Conservation (phyloP, 139 green algal species). For the Auxenochlorella pyrenoidosa region DNA sequence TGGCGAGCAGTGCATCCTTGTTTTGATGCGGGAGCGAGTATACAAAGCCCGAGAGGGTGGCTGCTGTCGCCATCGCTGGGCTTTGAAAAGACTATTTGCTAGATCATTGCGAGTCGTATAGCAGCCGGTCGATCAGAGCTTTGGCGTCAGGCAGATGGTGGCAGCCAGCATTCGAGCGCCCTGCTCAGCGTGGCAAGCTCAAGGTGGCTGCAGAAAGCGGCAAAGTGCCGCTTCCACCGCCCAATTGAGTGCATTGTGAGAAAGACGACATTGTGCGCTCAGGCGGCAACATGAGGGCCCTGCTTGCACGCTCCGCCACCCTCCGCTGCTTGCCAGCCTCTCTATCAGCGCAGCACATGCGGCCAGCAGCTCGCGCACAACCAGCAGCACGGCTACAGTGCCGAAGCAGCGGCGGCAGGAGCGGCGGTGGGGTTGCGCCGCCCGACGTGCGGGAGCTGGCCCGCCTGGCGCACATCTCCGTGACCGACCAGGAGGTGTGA, state of each 20-base stretch:
- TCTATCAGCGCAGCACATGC: not conserved
- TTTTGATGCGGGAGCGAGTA: slow-evolving; percentile 12
- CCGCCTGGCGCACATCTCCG: slow-evolving; percentile 64
- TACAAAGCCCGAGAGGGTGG: not conserved
- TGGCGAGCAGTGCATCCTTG: not conserved
- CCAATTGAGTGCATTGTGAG: too few relatives aligned
- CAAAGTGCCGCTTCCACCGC: too few relatives aligned
- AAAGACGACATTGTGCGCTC: too few relatives aligned
- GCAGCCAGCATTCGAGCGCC: too few relatives aligned
- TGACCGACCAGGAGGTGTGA: slow-evolving; percentile 69
- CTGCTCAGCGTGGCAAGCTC: too few relatives aligned
- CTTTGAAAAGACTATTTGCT: not conserved
- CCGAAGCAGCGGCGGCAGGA: not conserved
- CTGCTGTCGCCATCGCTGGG: not conserved
- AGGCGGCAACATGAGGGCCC: too few relatives aligned
- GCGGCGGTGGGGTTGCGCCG: slow-evolving; percentile 23
- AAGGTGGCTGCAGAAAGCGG: too few relatives aligned
- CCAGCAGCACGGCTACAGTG: slow-evolving; percentile 5
- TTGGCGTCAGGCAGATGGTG: too few relatives aligned
- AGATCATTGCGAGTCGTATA: too few relatives aligned
- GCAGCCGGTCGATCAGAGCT: too few relatives aligned
- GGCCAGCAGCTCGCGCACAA: not conserved
- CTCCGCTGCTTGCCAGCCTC: too few relatives aligned
- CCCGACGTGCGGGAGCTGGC: slow-evolving; percentile 72
- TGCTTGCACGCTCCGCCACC: too few relatives aligned